Conservation (phyloP, 768 basidiomycete genomes). For the Dacryopinax spathularia region DNA sequence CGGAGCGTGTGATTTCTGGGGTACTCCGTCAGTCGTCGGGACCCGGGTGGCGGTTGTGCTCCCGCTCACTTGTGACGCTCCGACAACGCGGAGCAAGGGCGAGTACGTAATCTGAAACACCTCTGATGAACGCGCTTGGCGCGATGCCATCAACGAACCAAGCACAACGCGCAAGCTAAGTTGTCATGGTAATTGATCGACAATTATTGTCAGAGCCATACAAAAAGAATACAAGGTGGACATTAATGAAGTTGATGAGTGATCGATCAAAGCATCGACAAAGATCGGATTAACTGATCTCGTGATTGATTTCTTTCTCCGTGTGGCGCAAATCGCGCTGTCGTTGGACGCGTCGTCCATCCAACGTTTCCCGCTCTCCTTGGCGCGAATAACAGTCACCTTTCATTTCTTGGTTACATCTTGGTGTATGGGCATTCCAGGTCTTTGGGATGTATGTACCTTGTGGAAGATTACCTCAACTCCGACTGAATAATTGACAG, state of each 20-base stretch:
- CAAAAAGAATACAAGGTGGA: background rate
- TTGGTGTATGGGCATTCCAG: slow-evolving; percentile 26
- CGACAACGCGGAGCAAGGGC: background rate
- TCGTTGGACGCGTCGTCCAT: background rate
- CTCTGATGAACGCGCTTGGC: background rate
- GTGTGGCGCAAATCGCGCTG: background rate
- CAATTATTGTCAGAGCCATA: background rate
- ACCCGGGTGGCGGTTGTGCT: background rate
- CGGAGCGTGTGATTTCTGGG: slow-evolving; percentile 4
- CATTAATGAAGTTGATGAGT: slow-evolving; percentile 1
- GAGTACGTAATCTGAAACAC: background rate
- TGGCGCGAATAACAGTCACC: background rate
- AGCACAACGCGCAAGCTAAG: too few species aligned
- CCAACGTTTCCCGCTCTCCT: background rate
- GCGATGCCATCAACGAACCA: background rate
- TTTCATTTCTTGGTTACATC: background rate
- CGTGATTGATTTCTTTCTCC: slow-evolving; percentile 2
- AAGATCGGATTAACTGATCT: background rate
- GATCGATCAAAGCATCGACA: background rate
- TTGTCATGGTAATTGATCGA: too few species aligned
- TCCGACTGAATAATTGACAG: slow-evolving; percentile 17
- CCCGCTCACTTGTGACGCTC: background rate
- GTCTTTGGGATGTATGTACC: slow-evolving; percentile 27
- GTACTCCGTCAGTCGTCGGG: background rate
- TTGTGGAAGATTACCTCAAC: background rate